Evolutionary conservation across 768 basidiomycete species (phyloP), one percentile per base, ranked within the genome.

Genomic region (Melanogaster broomeanus): DNA sequence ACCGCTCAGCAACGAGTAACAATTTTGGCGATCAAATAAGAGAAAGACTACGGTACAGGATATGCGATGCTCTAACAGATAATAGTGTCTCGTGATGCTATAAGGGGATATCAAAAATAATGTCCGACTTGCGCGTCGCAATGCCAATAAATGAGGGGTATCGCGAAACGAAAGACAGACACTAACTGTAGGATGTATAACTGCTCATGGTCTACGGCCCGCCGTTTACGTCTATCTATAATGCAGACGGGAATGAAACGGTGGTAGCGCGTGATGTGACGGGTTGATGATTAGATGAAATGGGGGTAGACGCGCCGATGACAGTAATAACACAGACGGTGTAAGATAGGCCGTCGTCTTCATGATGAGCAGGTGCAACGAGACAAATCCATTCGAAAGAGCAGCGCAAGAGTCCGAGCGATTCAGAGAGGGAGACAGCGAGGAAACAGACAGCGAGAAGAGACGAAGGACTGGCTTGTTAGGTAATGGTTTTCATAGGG

Each of bases 61-160:
- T 77, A 72, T 83, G 80, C 81, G 81, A 82, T 83, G 83, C 83
- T 85, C 83, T 83, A 82, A 61, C 61, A 69, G 63, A 72, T 71
- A 77, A 74, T 61, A 80, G 74, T 81, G 80, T 81, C 81, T 83
- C 81, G 83, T 82, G 64, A 77, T 78, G 61, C 67, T 61, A 66
- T 64, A 63, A 52, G 53, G 56, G 63, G 65, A 68, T 68, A 72
- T 71, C 66, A 61, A 61, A 49, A 56, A 64, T 68, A 69, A 74
- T 73, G 77, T 74, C 77, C 74, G 68, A 74, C 68, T 58, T 71
- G 72, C 73, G 74, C 62, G 62, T 74, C 75, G 77, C 75, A 77
- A 77, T 70, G 65, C 67, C 61, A 67, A 64, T 65, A 65, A 61
- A 69, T 67, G 62, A 69, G 64, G 69, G 75, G 76, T 78, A 78